Percentiles rank a stretch among this genome's conserved stretches.
Conservation (phyloP, 1,284 basidiomycete species). For the Puccinia polysora region DNA sequence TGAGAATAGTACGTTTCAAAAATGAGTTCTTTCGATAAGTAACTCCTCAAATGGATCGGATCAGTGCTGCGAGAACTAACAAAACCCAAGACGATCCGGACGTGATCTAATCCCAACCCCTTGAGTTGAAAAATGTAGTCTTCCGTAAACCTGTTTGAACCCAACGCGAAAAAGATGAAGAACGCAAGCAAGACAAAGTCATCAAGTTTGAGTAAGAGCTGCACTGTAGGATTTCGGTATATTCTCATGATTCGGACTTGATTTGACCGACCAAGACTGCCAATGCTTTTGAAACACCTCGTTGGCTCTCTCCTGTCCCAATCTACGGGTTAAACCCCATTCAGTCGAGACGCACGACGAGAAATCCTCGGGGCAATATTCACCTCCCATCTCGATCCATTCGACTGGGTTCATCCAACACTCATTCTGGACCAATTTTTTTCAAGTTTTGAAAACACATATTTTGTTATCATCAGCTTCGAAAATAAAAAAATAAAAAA, state of each 20-base stretch:
- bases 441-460: too few species aligned
- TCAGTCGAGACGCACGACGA: slow-evolving; percentile 61
- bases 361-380: slow-evolving; percentile 58
- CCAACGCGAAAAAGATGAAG: too few species aligned
- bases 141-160: slow-evolving; percentile 67
- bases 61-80: slow-evolving; percentile 23
- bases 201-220: slow-evolving; percentile 59
- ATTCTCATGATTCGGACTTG: not conserved
- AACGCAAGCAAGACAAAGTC: too few species aligned
- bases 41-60: too few species aligned
- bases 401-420: slow-evolving; percentile 68
- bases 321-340: slow-evolving; percentile 58
- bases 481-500: not conserved
- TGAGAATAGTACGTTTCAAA: not conserved
- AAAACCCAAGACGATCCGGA: slow-evolving; percentile 70
- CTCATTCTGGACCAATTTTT: slow-evolving; percentile 54
- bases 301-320: slow-evolving; percentile 62
- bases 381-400: slow-evolving; percentile 65
- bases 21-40: not conserved
- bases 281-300: slow-evolving; percentile 63
- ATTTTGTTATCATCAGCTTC: too few species aligned
- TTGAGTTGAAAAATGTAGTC: slow-evolving; percentile 60
- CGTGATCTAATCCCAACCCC: slow-evolving; percentile 64
- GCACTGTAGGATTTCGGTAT: not conserved
- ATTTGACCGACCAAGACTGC: slow-evolving; percentile 53